These are phyloP conservation scores for Chlamydomonas reinhardtii DNA, from an alignment of 163 green algal genomes.

Conservation along the genomic window DNA sequence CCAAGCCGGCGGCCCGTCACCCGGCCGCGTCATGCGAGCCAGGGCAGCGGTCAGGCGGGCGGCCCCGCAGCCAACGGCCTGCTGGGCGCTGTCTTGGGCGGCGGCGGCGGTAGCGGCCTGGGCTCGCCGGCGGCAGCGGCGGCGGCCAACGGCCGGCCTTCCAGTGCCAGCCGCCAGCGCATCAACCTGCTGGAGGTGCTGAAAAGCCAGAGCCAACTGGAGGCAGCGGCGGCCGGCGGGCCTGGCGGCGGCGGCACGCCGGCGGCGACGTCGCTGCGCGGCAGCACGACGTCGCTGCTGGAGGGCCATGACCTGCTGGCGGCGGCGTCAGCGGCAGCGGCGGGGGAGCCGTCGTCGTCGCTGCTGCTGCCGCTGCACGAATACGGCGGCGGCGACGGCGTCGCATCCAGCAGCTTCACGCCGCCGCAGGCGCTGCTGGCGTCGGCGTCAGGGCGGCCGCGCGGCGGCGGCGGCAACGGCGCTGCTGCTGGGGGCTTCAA, in stretches of 20 bases:
- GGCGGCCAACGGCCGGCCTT: not conserved
- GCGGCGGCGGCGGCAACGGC: not conserved
- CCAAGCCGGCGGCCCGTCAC: not conserved
- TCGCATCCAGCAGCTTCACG: too few species aligned
- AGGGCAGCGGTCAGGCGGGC: not conserved
- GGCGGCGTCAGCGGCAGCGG: not conserved
- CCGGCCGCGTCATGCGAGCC: not conserved
- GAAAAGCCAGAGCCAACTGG: slow-evolving; percentile 1
- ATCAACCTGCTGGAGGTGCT: slow-evolving; percentile 31
- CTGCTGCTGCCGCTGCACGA: not conserved
- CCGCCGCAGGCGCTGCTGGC: too few species aligned
- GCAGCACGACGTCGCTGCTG: not conserved
- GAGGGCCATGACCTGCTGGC: not conserved
- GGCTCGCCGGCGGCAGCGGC: too few species aligned
- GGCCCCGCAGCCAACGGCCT: not conserved
- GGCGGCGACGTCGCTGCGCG: not conserved
- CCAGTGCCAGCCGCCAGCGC: not conserved
- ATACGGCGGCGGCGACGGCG: not conserved
- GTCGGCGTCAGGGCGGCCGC: too few species aligned
- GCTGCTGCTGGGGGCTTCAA: not conserved
- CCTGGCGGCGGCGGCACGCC: not conserved
- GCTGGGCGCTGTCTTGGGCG: too few species aligned
- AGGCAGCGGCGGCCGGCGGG: not conserved
- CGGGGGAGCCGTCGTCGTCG: not conserved
- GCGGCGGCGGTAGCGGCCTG: too few species aligned